These are phyloP conservation scores for Hirschfeldia incana DNA, from an alignment of 345 rosid genomes.

Conservation along the genomic window DNA sequence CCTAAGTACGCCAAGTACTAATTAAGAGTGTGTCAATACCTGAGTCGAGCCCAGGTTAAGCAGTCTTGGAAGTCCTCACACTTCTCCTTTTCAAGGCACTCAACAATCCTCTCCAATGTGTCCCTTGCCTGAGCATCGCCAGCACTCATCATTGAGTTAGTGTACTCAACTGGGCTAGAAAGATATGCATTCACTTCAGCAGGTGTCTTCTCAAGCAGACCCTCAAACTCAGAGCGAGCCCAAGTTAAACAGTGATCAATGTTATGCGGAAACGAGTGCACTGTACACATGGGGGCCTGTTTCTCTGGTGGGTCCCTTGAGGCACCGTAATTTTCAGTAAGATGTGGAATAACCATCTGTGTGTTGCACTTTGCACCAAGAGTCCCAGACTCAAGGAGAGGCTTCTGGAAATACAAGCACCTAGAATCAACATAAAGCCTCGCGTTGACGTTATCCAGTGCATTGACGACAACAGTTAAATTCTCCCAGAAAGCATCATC, in stretches of 20 bases:
- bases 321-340: constrained; percentile 97
- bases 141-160: constrained; percentile 64
- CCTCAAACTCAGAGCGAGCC: constrained; percentile 99
- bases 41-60: constrained; percentile 91
- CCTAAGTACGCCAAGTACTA: neutral
- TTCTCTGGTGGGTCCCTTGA: constrained; percentile 99
- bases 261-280: constrained; percentile 98
- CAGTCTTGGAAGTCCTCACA: constrained; percentile 91
- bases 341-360: constrained; percentile 97
- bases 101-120: constrained; percentile 80
- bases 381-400: constrained; percentile 99
- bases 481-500: constrained; percentile 94
- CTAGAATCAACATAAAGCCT: constrained; percentile 96
- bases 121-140: constrained; percentile 99
- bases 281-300: constrained; percentile 99
- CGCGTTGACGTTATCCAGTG: constrained; percentile 93
- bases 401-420: constrained; percentile 97
- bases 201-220: constrained; percentile 94
- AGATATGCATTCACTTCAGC: constrained; percentile 94
- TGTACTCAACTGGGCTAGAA: constrained; percentile 73
- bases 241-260: constrained; percentile 98
- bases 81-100: constrained; percentile 88
- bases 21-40: constrained; percentile 41
- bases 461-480: constrained; percentile 77
- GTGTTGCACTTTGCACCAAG: constrained; percentile 98